A percentile compares a stretch with the other conserved stretches of the same genome.
phyloP scores from a whole-genome alignment of 345 rosid species.

The Populus simonii region DNA sequence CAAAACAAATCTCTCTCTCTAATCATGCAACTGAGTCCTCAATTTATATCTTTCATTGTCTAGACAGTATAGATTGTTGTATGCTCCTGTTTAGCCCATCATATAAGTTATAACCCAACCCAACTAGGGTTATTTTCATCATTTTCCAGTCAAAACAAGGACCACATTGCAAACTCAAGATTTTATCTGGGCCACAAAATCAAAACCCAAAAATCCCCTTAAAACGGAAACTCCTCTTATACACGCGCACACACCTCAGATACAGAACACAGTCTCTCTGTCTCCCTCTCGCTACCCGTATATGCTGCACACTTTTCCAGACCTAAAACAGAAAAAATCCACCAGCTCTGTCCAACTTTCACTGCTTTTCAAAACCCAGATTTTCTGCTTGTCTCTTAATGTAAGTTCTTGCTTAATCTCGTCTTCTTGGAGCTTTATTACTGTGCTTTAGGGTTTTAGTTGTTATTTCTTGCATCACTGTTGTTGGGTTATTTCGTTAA shows the following conservation, averaged over 20 bases:
- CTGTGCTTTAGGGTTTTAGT: neutral
- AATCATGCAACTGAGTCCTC: no score
- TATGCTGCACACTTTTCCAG: neutral
- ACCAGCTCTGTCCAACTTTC: neutral
- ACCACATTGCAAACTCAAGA: neutral
- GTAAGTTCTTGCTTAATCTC: neutral
- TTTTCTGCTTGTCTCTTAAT: neutral
- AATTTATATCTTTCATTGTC: no score
- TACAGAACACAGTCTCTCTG: neutral
- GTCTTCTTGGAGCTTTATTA: neutral
- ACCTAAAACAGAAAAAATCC: neutral
- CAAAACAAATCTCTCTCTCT: neutral
- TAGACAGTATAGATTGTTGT: no score
- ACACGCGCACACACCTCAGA: no score
- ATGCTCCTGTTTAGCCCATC: neutral
- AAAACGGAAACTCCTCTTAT: neutral
- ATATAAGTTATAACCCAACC: neutral
- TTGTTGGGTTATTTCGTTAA: neutral
- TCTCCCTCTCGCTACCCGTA: neutral
- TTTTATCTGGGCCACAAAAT: slow-evolving; percentile 1
- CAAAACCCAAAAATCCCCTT: neutral
- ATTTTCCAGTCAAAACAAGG: neutral
- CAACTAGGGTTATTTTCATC: neutral
- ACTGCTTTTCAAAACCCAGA: neutral
- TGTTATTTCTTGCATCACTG: neutral